Percentiles rank a stretch among this genome's conserved stretches.
These are phyloP conservation scores for Exophiala viscosa DNA, from an alignment of 2,329 filamentous ascomycete species.

Conservation along the genomic window DNA sequence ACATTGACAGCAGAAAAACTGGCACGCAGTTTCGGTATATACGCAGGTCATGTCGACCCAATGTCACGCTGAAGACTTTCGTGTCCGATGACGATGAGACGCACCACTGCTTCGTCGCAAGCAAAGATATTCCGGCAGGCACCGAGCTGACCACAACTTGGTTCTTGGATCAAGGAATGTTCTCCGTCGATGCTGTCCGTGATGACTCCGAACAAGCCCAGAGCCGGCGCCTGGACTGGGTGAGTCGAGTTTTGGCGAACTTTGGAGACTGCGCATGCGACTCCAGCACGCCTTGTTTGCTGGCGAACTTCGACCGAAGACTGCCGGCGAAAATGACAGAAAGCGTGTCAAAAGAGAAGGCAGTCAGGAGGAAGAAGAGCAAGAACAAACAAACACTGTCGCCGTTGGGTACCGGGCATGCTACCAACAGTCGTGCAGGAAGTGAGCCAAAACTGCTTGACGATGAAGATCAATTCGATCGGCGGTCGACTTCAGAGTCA, in stretches of 20 bases:
- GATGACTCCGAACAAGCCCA: constrained; percentile 25
- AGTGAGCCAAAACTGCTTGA: constrained; percentile 54
- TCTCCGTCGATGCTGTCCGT: constrained; percentile 13
- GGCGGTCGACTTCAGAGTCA: constrained; percentile 56
- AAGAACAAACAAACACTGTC: constrained; percentile 48
- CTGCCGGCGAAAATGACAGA: constrained; percentile 35
- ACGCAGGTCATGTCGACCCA: constrained; percentile 87
- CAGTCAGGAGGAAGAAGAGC: constrained; percentile 49
- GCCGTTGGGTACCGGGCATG: constrained; percentile 51
- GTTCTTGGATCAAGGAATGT: constrained; percentile 40
- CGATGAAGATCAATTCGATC: constrained; percentile 56
- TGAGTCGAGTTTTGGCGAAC: constrained; percentile 47
- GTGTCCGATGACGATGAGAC: constrained; percentile 71
- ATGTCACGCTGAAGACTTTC: constrained; percentile 81
- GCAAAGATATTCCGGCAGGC: constrained; percentile 64
- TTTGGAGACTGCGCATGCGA: constrained; percentile 50
- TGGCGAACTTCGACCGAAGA: constrained; percentile 44
- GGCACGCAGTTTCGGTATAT: constrained; percentile 83
- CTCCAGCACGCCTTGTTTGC: constrained; percentile 35
- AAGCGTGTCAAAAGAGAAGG: constrained; percentile 38
- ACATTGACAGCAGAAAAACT: constrained; percentile 85
- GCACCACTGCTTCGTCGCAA: constrained; percentile 89
- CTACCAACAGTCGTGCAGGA: constrained; percentile 56
- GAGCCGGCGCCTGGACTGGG: constrained; percentile 39
- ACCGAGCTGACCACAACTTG: constrained; percentile 48